phyloP scores from a whole-genome alignment of 2,329 filamentous ascomycete genomes.

The Plectosphaerella plurivora region DNA sequence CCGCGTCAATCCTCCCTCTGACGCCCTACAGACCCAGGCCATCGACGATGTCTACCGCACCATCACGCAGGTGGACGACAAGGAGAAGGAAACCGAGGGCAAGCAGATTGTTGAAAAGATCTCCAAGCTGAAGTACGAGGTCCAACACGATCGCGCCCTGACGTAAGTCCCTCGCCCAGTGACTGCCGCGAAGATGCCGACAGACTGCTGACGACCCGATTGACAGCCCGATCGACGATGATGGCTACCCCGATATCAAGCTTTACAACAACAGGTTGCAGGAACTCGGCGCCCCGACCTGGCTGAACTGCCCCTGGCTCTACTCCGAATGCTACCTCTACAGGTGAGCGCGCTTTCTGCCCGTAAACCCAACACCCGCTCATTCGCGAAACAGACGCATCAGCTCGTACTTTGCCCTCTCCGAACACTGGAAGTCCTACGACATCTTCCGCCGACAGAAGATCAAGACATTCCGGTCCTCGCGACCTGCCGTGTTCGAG shows the following conservation, averaged over 20 bases:
- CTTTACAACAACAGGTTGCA: constrained; percentile 84
- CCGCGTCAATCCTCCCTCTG: constrained; percentile 13
- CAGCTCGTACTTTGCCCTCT: constrained; percentile 70
- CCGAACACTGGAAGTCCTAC: constrained; percentile 81
- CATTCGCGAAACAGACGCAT: constrained; percentile 55
- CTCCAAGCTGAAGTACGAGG: constrained; percentile 84
- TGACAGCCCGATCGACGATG: constrained; percentile 66
- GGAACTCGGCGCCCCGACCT: constrained; percentile 66
- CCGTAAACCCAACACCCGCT: not conserved
- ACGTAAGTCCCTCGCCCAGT: constrained; percentile 48
- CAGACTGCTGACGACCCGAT: constrained; percentile 5
- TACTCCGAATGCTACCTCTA: constrained; percentile 4
- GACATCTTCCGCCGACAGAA: constrained; percentile 90
- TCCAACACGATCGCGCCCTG: constrained; percentile 81
- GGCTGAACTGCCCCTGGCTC: constrained; percentile 80
- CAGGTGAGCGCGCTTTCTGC: constrained; percentile 5
- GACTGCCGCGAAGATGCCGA: not conserved
- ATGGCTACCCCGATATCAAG: constrained; percentile 70
- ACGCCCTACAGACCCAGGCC: constrained; percentile 66
- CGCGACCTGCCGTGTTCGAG: constrained; percentile 79
- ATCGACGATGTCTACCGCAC: constrained; percentile 88
- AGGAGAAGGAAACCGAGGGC: constrained; percentile 62
- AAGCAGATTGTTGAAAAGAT: constrained; percentile 80
- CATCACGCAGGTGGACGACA: constrained; percentile 50
- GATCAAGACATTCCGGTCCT: constrained; percentile 86